Base-by-base conservation (phyloP, 2,329 filamentous ascomycete species). In the Xylariales sp. region DNA sequence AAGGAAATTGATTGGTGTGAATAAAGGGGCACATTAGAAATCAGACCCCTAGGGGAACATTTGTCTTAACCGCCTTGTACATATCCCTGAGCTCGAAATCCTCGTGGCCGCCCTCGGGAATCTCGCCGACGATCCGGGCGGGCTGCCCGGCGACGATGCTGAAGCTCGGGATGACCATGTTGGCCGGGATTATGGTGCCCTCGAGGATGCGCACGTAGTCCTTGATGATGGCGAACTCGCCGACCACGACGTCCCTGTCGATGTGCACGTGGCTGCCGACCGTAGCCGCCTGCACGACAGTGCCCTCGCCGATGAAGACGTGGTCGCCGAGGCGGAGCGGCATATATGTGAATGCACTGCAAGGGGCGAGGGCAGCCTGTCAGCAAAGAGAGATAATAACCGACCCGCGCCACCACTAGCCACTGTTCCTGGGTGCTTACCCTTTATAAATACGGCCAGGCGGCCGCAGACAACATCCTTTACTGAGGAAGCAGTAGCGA, bases 241-340 rank as follows among this genome's bases (percentile, higher is more conserved):
- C 86, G 34, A 98, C 72, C 1, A 85, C 83, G 45, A 82, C 87
- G 36, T 81, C 78, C 39, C 75, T 74, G 16, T 89, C 90, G 44
- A 98, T 86, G 57, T 88, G 79, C 13, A 97, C 89, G 63, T 96
- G 88, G 50, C 76, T 88, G 2, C 87, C 86, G 38, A 98, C 79
- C 24, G 79, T 77, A 6, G 89, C 88, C 1, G 91, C 88, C 57
- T 93, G 88, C 25, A 98, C 76, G 27, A 91, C 78, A 25, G 81
- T 81, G 23, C 71, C 69, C 53, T 78, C 74, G 41, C 88, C 90
- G 34, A 98, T 76, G 62, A 91, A 96, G 46, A 96, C 90, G 64
- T 97, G 91, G 60, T 96, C 90, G 31, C 89, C 89, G 48, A 98
- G 85, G 44, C 93, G 88, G 51, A 97, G 82, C 7, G 90, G 90